Evolutionary conservation across 164 flowering plant species (phyloP).

Genomic region (Piper betle): DNA sequence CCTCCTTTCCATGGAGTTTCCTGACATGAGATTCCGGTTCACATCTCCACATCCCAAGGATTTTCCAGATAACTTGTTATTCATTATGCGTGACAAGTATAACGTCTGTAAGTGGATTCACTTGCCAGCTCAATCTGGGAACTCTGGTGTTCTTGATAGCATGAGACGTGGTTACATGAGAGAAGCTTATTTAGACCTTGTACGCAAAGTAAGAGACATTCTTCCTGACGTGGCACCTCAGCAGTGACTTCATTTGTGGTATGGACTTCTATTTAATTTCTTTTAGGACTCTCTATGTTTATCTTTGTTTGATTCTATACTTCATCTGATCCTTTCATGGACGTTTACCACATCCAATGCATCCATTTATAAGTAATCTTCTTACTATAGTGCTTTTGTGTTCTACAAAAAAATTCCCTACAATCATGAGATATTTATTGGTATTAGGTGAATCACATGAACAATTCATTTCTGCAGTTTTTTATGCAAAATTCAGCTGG

Average conservation of each 20-base stretch:
- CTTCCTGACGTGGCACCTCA: conserved; percentile 81
- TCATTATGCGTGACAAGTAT: conserved; percentile 72
- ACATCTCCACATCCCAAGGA: conserved; percentile 99
- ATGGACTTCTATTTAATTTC: conserved; percentile 13
- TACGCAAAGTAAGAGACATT: conserved; percentile 56
- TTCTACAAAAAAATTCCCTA: no score
- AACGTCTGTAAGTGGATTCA: conserved; percentile 86
- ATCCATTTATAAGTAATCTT: no score
- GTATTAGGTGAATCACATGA: background rate
- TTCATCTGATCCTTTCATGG: background rate
- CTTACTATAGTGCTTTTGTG: no score
- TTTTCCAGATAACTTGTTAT: conserved; percentile 79
- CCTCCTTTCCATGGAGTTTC: conserved; percentile 61
- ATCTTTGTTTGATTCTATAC: background rate
- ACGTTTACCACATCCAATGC: no score
- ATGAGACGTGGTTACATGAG: conserved; percentile 90
- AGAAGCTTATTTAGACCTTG: conserved; percentile 88
- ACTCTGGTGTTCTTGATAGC: conserved; percentile 67
- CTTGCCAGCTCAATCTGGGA: conserved; percentile 93
- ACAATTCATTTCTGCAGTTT: no score
- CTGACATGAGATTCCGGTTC: conserved; percentile 93
- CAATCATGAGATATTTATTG: no score
- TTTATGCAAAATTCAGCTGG: no score
- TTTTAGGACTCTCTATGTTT: background rate
- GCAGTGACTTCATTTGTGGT: conserved; percentile 96